Evolutionary conservation across 2,329 filamentous ascomycete species (phyloP).

Genomic region (Geosmithia morbida): DNA sequence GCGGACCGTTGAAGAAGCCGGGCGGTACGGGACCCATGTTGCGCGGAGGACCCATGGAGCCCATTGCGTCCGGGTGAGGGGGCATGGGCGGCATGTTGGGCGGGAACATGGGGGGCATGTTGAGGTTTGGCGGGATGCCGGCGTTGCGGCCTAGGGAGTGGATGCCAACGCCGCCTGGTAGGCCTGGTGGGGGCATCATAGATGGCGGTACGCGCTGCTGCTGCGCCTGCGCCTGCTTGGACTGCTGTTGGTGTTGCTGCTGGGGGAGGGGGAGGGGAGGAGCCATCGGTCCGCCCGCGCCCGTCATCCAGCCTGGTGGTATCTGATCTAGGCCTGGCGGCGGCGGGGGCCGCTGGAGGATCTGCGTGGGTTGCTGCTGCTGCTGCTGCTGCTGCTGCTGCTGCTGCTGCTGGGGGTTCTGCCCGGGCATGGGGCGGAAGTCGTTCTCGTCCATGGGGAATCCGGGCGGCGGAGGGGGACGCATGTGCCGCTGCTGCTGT

Average conservation of each 20-base stretch:
- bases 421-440: slow-evolving; percentile 14
- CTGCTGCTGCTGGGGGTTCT: slow-evolving; percentile 18
- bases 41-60: slow-evolving; percentile 31
- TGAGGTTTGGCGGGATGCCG: slow-evolving; percentile 31
- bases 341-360: slow-evolving; percentile 47
- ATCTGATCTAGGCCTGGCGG: slow-evolving; percentile 47
- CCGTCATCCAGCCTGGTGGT: slow-evolving; percentile 38
- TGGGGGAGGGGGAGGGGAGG: slow-evolving; percentile 17
- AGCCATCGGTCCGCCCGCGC: slow-evolving; percentile 6
- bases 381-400: slow-evolving; percentile 22
- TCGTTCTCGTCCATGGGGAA: slow-evolving; percentile 39
- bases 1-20: slow-evolving; percentile 36
- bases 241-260: slow-evolving; percentile 8
- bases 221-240: slow-evolving; percentile 1
- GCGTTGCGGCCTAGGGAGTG: slow-evolving; percentile 14
- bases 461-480: slow-evolving; percentile 30
- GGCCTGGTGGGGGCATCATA: slow-evolving; percentile 43
- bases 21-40: slow-evolving; percentile 42
- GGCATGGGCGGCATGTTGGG: slow-evolving; percentile 44
- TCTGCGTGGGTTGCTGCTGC: slow-evolving; percentile 42
- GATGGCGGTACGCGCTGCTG: slow-evolving; percentile 18
- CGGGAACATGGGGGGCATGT: slow-evolving; percentile 44
- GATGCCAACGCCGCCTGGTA: slow-evolving; percentile 16
- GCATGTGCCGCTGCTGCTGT: slow-evolving; percentile 24
- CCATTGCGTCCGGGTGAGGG: slow-evolving; percentile 30